Percentiles rank a stretch among this genome's conserved stretches.
Conservation (phyloP, 306 rosid genomes). For the Medicago arabica region DNA sequence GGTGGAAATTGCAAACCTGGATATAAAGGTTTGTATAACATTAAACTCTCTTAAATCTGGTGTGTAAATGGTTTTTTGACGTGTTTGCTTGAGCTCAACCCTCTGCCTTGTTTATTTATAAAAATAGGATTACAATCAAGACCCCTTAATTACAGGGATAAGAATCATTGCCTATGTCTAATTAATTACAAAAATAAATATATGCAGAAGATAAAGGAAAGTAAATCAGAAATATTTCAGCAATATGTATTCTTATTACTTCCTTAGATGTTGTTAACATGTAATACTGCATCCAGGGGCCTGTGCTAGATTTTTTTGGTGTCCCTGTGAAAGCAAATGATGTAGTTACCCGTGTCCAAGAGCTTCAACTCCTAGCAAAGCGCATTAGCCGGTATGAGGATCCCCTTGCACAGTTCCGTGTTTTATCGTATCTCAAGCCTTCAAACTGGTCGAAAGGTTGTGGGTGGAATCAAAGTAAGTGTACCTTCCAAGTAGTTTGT, state of each 20-base stretch:
- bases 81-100: not conserved
- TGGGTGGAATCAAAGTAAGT: slow-evolving; percentile 99
- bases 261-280: slow-evolving; percentile 35
- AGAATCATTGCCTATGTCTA: not conserved
- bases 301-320: slow-evolving; percentile 94
- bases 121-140: not conserved
- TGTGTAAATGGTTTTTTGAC: slow-evolving; percentile 28
- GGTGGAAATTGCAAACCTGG: slow-evolving; percentile 74
- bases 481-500: slow-evolving; percentile 40
- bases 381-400: slow-evolving; percentile 93
- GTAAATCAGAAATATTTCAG: not conserved
- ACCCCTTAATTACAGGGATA: not conserved
- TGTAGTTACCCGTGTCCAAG: slow-evolving; percentile 85
- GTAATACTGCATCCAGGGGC: slow-evolving; percentile 74
- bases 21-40: slow-evolving; percentile 74
- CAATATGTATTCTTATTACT: slow-evolving; percentile 18
- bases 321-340: slow-evolving; percentile 95
- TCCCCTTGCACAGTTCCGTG: slow-evolving; percentile 94
- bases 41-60: slow-evolving; percentile 8
- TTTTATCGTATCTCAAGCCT: slow-evolving; percentile 82
- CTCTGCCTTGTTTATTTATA: not conserved
- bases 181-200: not conserved
- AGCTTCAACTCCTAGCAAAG: slow-evolving; percentile 88
- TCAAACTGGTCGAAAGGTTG: slow-evolving; percentile 99
- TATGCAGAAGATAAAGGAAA: not conserved